phyloP scores from a whole-genome alignment of 352 stramenopile genomes.

The Phytopythium montanum region DNA sequence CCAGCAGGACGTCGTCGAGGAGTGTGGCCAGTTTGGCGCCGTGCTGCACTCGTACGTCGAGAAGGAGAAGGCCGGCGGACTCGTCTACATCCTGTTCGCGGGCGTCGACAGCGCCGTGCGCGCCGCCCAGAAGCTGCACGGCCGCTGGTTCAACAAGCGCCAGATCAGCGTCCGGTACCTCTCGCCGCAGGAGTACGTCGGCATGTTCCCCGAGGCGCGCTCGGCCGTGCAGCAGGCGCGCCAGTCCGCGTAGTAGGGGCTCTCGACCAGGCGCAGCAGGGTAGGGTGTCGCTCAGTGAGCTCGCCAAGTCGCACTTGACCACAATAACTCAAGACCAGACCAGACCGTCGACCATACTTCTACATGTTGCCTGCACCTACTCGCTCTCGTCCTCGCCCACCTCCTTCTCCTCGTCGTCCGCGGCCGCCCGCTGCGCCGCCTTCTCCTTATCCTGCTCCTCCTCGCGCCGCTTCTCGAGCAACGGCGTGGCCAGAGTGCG shows the following conservation, averaged over 20 bases:
- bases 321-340: too few species aligned
- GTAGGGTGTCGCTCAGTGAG: too few species aligned
- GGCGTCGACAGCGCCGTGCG: slow-evolving; percentile 42
- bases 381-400: slow-evolving; percentile 14
- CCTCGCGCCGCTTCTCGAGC: slow-evolving; percentile 19
- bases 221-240: slow-evolving; percentile 62
- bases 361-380: not conserved
- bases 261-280: too few species aligned
- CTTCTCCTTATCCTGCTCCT: slow-evolving; percentile 6
- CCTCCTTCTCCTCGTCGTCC: slow-evolving; percentile 26
- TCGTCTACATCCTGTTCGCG: slow-evolving; percentile 88
- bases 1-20: slow-evolving; percentile 85
- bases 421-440: not conserved
- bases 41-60: slow-evolving; percentile 83
- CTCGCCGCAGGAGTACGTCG: slow-evolving; percentile 85
- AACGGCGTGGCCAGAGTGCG: slow-evolving; percentile 46
- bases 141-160: slow-evolving; percentile 89
- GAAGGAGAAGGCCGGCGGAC: slow-evolving; percentile 77
- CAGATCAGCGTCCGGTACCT: slow-evolving; percentile 88
- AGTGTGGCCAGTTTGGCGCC: slow-evolving; percentile 65
- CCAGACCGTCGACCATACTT: too few species aligned
- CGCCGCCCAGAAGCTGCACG: slow-evolving; percentile 75
- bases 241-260: slow-evolving; percentile 25
- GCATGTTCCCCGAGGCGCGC: slow-evolving; percentile 80
- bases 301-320: too few species aligned